Evolutionary conservation across 345 rosid species (phyloP).

Genomic region (Syzygium grande): DNA sequence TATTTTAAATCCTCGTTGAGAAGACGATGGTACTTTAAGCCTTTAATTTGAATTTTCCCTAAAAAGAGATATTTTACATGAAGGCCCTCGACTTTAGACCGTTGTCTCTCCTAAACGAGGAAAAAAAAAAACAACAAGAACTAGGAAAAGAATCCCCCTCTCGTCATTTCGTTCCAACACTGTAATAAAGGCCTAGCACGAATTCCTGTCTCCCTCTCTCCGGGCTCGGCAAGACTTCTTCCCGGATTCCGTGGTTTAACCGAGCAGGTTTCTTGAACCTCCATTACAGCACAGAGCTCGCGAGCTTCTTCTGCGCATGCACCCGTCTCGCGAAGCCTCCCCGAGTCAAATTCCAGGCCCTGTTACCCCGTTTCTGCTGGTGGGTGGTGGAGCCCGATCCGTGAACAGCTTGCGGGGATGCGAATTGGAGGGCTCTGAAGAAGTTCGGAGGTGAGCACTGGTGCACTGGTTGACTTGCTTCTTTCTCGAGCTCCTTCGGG

Average conservation of each 20-base stretch:
- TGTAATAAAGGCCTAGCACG: background rate
- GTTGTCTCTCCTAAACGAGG: background rate
- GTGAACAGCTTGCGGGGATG: background rate
- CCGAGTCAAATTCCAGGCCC: background rate
- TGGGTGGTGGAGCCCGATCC: background rate
- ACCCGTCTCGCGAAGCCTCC: background rate
- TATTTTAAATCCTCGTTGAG: accelerated
- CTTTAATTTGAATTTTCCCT: background rate
- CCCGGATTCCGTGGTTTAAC: background rate
- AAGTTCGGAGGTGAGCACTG: background rate
- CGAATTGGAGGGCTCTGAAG: background rate
- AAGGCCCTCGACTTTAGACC: background rate
- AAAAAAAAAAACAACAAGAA: background rate
- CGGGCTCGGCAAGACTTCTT: background rate
- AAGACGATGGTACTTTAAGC: background rate
- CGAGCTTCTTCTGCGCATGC: background rate
- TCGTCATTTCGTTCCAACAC: background rate
- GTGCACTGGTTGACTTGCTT: background rate
- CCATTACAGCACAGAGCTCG: background rate
- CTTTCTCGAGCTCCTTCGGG: background rate
- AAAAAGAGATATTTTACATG: background rate
- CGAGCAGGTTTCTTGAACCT: background rate
- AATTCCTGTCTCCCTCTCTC: background rate
- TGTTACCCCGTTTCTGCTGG: background rate
- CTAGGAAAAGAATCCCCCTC: background rate